Base-by-base conservation (phyloP, 2,329 filamentous ascomycete genomes). In the Cladophialophora carrionii region DNA sequence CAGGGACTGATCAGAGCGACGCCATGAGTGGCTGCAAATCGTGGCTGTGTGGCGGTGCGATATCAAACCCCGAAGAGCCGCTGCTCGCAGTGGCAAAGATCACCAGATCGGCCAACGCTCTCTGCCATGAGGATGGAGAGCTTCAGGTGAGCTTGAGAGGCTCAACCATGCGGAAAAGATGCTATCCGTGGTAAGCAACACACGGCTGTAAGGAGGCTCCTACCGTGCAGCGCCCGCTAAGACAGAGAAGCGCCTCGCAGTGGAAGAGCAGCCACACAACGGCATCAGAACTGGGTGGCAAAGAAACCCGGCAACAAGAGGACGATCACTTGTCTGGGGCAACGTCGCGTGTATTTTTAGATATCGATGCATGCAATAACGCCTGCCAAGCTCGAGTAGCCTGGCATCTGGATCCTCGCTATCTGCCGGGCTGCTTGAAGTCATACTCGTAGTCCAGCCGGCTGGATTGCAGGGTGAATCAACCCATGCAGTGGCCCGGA, bases 41-140 rank as follows among this genome's bases (percentile, higher is more conserved):
- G 66, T 68, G 65, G 65, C 65, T 68, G 62, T 37, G 65, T 65
- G 66, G 66, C 66, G 57, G 66, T 68, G 66, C 62, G 17, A 31
- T 51, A 59, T 31, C 20, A 29, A 49, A n/a, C n/a, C 26, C 49
- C 48, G 60, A 58, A 49, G 43, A 52, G 37, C n/a, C 34, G 57
- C 57, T 20, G n/a, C 5, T 43, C 37, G 17, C 57, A 61, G 57
- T 65, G 57, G 63, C 63, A 55, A 64, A 53, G 37, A 43, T 43
- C 37, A 43, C 17, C 37, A 52, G 20, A 46, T 60, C 34, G 46
- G 24, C 56, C 26, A 58, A 31, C 26, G n/a, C 26, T 24, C 12
- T 49, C 26, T 34, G 31, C 57, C 20, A 24, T 22, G 37, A n/a
- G 55, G 24, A 58, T 17, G 17, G 31, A 49, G n/a, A 31, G 17